These are phyloP conservation scores for Rostrohypoxylon terebratum DNA, from an alignment of 495 filamentous ascomycete species.

Conservation along the genomic window DNA sequence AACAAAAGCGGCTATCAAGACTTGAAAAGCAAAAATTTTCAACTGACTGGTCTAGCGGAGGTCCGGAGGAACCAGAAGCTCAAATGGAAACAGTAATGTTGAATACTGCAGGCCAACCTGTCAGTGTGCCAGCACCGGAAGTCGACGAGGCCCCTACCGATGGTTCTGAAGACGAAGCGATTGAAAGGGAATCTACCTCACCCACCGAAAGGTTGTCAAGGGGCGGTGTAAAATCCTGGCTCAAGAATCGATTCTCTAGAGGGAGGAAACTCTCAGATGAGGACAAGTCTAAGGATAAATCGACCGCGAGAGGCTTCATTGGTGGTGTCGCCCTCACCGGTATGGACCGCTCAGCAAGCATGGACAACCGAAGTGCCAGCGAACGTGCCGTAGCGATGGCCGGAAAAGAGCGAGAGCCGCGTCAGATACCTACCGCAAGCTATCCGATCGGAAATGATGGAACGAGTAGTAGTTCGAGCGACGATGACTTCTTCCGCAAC, in stretches of 20 bases:
- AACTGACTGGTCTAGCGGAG: slow-evolving; percentile 18
- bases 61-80: slow-evolving; percentile 32
- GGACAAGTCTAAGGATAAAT: slow-evolving; percentile 48
- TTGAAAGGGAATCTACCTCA: slow-evolving; percentile 20
- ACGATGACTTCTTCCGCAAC: slow-evolving; percentile 23
- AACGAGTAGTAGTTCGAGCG: slow-evolving; percentile 33
- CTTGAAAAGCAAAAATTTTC: slow-evolving; percentile 57
- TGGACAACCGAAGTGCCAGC: slow-evolving; percentile 52
- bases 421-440: slow-evolving; percentile 3
- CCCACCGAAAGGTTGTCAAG: slow-evolving; percentile 47
- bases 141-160: background rate
- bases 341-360: slow-evolving; percentile 50
- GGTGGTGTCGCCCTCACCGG: slow-evolving; percentile 59
- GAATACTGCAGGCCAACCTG: slow-evolving; percentile 38
- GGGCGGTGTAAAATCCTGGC: slow-evolving; percentile 68
- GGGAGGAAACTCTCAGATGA: slow-evolving; percentile 48
- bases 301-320: slow-evolving; percentile 58
- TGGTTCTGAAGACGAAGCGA: slow-evolving; percentile 4
- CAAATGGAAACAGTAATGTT: slow-evolving; percentile 17
- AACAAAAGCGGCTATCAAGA: slow-evolving; percentile 61
- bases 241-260: slow-evolving; percentile 67
- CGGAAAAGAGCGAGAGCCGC: slow-evolving; percentile 42
- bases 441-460: background rate
- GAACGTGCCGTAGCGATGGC: slow-evolving; percentile 66
- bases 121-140: slow-evolving; percentile 35